Evolutionary conservation across 2,329 filamentous ascomycete genomes (phyloP).

Genomic region (Clarireedia paspali): DNA sequence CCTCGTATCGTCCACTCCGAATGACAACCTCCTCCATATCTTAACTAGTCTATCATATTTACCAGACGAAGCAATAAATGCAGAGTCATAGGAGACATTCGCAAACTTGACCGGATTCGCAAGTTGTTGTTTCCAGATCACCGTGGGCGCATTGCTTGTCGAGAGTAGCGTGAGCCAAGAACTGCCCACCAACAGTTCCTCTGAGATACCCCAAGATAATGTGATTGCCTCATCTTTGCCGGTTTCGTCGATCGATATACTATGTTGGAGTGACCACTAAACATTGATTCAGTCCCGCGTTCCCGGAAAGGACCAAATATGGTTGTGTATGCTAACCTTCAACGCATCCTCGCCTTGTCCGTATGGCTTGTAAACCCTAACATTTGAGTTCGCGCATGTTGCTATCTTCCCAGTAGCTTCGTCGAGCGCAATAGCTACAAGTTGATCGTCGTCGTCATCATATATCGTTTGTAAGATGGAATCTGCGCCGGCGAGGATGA

Average conservation of each 20-base stretch:
- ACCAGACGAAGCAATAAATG: slow-evolving; percentile 76
- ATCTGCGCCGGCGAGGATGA: slow-evolving; percentile 69
- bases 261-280: slow-evolving; percentile 58
- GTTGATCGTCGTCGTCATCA: slow-evolving; percentile 56
- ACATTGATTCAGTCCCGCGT: slow-evolving; percentile 16
- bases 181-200: slow-evolving; percentile 78
- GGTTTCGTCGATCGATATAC: slow-evolving; percentile 42
- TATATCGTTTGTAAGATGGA: slow-evolving; percentile 85
- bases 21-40: slow-evolving; percentile 83
- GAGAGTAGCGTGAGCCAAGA: slow-evolving; percentile 62
- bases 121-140: slow-evolving; percentile 67
- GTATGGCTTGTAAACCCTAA: slow-evolving; percentile 74
- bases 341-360: slow-evolving; percentile 61
- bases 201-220: slow-evolving; percentile 80
- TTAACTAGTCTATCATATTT: slow-evolving; percentile 78
- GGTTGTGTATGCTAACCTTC: slow-evolving; percentile 48
- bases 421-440: slow-evolving; percentile 76
- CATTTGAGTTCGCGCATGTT: slow-evolving; percentile 55
- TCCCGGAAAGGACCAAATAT: neutral
- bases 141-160: slow-evolving; percentile 40
- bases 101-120: slow-evolving; percentile 69
- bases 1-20: slow-evolving; percentile 71
- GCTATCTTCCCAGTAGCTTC: slow-evolving; percentile 80
- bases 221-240: slow-evolving; percentile 37
- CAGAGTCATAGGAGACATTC: slow-evolving; percentile 76